phyloP scores from a whole-genome alignment of 345 rosid genomes.

The Anacardium occidentale region DNA sequence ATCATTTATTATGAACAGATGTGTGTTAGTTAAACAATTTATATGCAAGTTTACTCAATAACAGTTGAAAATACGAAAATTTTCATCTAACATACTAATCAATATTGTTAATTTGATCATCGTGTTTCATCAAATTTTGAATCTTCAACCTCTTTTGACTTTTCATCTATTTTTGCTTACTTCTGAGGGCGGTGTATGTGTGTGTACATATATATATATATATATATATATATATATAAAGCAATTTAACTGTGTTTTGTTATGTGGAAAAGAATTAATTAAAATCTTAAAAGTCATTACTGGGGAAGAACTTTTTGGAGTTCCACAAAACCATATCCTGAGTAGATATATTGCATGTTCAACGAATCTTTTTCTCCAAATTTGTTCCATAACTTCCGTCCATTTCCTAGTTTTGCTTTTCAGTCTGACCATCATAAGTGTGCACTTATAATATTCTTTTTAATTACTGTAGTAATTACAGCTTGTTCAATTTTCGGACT shows the following conservation, averaged over 20 bases:
- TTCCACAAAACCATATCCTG: too few species aligned
- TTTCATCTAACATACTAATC: neutral
- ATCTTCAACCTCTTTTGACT: neutral
- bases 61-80: slow-evolving; percentile 2
- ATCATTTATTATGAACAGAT: slow-evolving; percentile 11
- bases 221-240: too few species aligned
- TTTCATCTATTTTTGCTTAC: neutral
- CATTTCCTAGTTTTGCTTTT: too few species aligned
- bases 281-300: neutral
- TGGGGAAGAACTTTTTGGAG: neutral
- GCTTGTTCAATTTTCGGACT: neutral
- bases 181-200: neutral
- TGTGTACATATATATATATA: too few species aligned
- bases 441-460: neutral
- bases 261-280: neutral
- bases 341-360: neutral
- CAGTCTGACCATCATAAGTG: neutral
- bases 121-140: too few species aligned
- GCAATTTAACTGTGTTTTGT: neutral
- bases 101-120: too few species aligned
- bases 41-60: neutral
- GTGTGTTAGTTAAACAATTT: slow-evolving; percentile 10
- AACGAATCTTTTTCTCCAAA: neutral
- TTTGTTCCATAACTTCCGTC: neutral
- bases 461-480: too few species aligned